Percentiles rank a stretch among this genome's conserved stretches.
phyloP scores from a whole-genome alignment of 2,329 filamentous ascomycete species.

The Xenosphaeropsis pyriputrescens region DNA sequence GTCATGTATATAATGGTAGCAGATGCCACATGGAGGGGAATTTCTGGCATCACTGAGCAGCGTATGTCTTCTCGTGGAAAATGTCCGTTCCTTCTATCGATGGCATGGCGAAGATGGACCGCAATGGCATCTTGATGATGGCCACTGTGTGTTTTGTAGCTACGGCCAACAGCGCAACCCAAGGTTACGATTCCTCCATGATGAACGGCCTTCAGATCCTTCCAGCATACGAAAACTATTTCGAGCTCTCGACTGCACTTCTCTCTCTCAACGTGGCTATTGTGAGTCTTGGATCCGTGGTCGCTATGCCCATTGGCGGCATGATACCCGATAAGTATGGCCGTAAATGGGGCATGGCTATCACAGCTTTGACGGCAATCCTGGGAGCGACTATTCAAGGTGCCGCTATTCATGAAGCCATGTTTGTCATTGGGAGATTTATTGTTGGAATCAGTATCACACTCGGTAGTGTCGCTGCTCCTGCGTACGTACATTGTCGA shows the following conservation, averaged over 20 bases:
- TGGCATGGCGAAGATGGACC: too few species aligned
- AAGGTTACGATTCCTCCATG: constrained; percentile 4
- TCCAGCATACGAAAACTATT: constrained; percentile 14
- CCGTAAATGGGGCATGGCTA: neutral
- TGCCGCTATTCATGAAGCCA: constrained; percentile 7
- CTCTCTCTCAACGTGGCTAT: neutral
- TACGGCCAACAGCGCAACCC: neutral
- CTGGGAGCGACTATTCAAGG: neutral
- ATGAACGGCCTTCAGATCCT: constrained; percentile 17
- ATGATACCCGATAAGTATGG: neutral
- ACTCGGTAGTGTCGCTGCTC: constrained; percentile 4
- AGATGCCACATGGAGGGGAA: too few species aligned
- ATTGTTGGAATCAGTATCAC: constrained; percentile 6
- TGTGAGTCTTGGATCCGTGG: neutral
- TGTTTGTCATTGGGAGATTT: constrained; percentile 7
- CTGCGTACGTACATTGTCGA: neutral
- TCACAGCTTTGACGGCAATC: neutral
- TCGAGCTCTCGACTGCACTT: constrained; percentile 3
- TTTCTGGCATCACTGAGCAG: too few species aligned
- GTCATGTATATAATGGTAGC: too few species aligned
- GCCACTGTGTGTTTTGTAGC: neutral
- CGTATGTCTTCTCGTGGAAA: too few species aligned
- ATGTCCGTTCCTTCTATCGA: too few species aligned
- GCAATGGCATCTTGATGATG: neutral
- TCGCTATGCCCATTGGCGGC: constrained; percentile 35